These are phyloP conservation scores for Penstemon barbatus DNA, from an alignment of 257 asterid species.

Conservation along the genomic window DNA sequence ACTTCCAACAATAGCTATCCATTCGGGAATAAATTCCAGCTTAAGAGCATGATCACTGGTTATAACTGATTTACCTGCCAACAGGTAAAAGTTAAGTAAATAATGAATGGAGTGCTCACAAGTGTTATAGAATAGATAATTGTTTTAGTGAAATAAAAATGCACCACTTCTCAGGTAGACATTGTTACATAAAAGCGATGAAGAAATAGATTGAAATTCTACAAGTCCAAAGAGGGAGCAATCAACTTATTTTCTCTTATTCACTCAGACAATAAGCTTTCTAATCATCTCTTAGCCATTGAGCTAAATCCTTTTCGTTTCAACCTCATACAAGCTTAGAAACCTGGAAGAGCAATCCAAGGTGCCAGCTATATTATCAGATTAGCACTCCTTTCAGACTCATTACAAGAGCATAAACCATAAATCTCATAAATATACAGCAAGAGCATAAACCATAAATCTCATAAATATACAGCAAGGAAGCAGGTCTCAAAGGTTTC, in stretches of 20 bases:
- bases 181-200: not conserved
- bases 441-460: too few relatives aligned
- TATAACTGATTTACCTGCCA: conserved; percentile 88
- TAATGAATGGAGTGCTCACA: conserved; percentile 10
- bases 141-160: not conserved
- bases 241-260: not conserved
- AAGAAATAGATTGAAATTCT: not conserved
- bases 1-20: conserved; percentile 98
- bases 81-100: conserved; percentile 15
- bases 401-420: too few relatives aligned
- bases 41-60: conserved; percentile 97
- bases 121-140: not conserved
- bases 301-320: not conserved
- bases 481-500: too few relatives aligned
- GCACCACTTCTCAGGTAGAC: not conserved
- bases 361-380: not conserved
- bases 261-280: not conserved
- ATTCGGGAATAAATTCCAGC: conserved; percentile 81
- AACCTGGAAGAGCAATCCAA: not conserved
- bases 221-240: not conserved
- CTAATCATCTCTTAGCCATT: not conserved
- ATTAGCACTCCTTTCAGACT: too few relatives aligned
- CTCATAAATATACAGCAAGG: too few relatives aligned
- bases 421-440: too few relatives aligned
- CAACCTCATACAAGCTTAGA: not conserved